Percentiles rank a stretch among this genome's conserved stretches.
These are phyloP conservation scores for Termitomyces sp. DNA, from an alignment of 768 basidiomycete species.

Conservation along the genomic window DNA sequence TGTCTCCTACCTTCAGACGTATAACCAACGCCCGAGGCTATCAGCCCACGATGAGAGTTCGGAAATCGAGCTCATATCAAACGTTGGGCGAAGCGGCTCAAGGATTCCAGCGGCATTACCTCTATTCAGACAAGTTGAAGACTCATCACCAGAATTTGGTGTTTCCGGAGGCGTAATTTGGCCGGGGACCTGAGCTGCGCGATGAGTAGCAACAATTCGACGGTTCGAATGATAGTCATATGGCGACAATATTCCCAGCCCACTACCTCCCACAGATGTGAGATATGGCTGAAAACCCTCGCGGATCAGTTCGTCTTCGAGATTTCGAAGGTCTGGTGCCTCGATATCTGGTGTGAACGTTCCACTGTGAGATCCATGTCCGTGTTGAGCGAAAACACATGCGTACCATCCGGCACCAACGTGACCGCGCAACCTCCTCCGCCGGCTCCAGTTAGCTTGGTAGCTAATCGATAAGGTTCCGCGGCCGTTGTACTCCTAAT, in stretches of 20 bases:
- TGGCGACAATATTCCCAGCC: conserved; percentile 79
- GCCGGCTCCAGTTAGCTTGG: conserved; percentile 97
- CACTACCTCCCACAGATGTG: conserved; percentile 90
- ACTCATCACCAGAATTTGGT: conserved; percentile 26
- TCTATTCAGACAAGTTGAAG: conserved; percentile 14
- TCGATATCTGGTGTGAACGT: conserved; percentile 56
- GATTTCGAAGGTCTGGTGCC: conserved; percentile 45
- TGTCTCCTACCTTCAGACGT: conserved; percentile 32
- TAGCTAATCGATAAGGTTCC: conserved; percentile 64
- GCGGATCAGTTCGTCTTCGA: conserved; percentile 54
- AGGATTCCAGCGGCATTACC: conserved; percentile 16
- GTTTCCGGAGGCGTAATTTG: conserved; percentile 48
- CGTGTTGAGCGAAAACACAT: conserved; percentile 6
- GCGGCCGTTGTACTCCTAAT: conserved; percentile 68
- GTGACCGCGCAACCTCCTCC: conserved; percentile 99
- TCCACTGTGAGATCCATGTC: conserved; percentile 8
- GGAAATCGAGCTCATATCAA: conserved; percentile 34
- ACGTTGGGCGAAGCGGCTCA: conserved; percentile 32
- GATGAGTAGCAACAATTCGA: conserved; percentile 18
- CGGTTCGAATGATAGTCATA: conserved; percentile 37
- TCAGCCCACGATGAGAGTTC: conserved; percentile 50
- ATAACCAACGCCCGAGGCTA: conserved; percentile 54
- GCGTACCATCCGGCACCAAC: conserved; percentile 85
- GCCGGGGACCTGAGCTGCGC: conserved; percentile 20
- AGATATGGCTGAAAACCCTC: conserved; percentile 79